These are phyloP conservation scores for Curvularia eragrostidis DNA, from an alignment of 2,329 filamentous ascomycete genomes.

Conservation along the genomic window DNA sequence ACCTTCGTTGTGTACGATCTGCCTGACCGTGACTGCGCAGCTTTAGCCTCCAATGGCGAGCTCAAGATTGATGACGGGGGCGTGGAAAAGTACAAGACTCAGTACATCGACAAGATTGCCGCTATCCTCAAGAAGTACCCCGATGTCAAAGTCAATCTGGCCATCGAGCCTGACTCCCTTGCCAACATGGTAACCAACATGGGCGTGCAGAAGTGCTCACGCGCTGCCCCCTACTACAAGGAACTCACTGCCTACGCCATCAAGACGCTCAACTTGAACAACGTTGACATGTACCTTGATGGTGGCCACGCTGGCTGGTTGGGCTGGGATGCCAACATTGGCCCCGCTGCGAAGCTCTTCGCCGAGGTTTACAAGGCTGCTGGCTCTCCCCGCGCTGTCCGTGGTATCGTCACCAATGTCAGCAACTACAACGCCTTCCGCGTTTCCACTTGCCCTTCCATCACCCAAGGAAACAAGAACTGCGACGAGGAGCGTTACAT, in stretches of 20 bases:
- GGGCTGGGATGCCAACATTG: conserved; percentile 67
- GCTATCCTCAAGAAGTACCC: conserved; percentile 61
- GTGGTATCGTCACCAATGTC: conserved; percentile 64
- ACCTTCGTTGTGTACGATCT: conserved; percentile 69
- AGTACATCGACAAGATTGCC: conserved; percentile 63
- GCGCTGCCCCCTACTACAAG: conserved; percentile 62
- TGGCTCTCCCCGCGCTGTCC: conserved; percentile 55
- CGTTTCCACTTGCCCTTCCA: conserved; percentile 54
- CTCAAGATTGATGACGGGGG: conserved; percentile 62
- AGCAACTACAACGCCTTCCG: conserved; percentile 66
- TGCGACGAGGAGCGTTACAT: conserved; percentile 63
- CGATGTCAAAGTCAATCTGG: conserved; percentile 58
- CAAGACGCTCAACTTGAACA: conserved; percentile 63
- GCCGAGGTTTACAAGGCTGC: conserved; percentile 57
- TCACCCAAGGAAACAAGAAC: conserved; percentile 56
- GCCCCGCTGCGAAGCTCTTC: conserved; percentile 58
- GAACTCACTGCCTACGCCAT: conserved; percentile 64
- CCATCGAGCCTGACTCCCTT: conserved; percentile 57
- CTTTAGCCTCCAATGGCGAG: conserved; percentile 69
- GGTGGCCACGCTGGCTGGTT: conserved; percentile 70
- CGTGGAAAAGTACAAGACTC: conserved; percentile 57
- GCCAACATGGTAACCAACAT: conserved; percentile 69
- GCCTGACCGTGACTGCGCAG: conserved; percentile 69
- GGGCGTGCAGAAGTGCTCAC: conserved; percentile 61
- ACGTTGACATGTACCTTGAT: conserved; percentile 70